A percentile compares a stretch with the other conserved stretches of the same genome.
Conservation (phyloP, 176 grass and related monocot genomes). For the Metroxylon sagu region DNA sequence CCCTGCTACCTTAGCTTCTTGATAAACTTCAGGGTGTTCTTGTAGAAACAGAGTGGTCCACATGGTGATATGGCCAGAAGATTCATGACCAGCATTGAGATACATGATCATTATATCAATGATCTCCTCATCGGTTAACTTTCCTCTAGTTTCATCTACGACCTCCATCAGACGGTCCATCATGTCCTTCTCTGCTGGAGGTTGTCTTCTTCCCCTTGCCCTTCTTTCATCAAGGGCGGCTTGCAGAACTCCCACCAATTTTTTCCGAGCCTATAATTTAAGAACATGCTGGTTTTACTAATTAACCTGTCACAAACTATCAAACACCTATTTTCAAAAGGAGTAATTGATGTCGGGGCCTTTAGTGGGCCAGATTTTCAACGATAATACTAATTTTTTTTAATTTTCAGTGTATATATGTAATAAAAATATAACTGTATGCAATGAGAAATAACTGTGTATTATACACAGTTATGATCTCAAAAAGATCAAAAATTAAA, state of each 20-base stretch:
- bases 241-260: constrained; percentile 54
- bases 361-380: too few species aligned
- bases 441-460: too few species aligned
- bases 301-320: too few species aligned
- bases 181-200: constrained; percentile 51
- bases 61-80: constrained; percentile 95
- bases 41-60: constrained; percentile 85
- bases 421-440: too few species aligned
- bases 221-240: constrained; percentile 42
- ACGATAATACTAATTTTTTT: too few species aligned
- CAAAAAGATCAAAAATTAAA: too few species aligned
- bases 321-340: too few species aligned
- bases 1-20: constrained; percentile 47
- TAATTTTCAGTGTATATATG: too few species aligned
- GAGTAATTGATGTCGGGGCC: too few species aligned
- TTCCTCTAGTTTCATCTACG: constrained; percentile 54
- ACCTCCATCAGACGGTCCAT: constrained; percentile 62
- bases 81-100: constrained; percentile 90
- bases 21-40: constrained; percentile 55
- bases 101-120: constrained; percentile 87
- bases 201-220: constrained; percentile 4
- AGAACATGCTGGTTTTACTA: too few species aligned
- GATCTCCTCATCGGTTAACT: constrained; percentile 63
- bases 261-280: constrained; percentile 29
- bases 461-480: too few species aligned